Evolutionary conservation across 495 filamentous ascomycete species (phyloP), one percentile per base, ranked within the genome.

Genomic region (Polyplosphaeria fusca): DNA sequence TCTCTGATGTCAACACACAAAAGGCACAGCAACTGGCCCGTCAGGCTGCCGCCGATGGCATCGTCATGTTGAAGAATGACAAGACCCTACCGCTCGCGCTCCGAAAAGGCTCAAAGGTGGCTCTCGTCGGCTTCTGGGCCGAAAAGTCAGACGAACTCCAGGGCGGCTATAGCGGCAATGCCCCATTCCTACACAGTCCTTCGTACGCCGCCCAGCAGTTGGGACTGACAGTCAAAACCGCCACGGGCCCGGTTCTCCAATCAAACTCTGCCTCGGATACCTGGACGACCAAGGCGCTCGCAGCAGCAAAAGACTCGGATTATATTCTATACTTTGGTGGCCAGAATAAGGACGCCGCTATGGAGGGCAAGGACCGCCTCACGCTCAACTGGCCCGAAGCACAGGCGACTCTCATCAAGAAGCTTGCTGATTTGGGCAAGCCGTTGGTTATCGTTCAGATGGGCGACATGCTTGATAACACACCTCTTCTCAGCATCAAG

Each of bases 401-500:
- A n/a, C 76, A 79, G 63, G 63, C 77, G 5, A 41, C 58, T 14
- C 66, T 76, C 22, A 73, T 79, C 51, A 58, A 67, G 13, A 63
- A 67, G 35, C 64, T 79, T 18, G 58, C 65, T 0, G 61, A 61
- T 13, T 64, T 70, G n/a, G 53, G 58, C 11, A 77, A 77, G 59
- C 74, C 74, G 11, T 50, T 77, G 9, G 48, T 76, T 2, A 25
- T 53, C 16, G 25, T 53, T 12, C 50, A 53, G 23, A 53, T 53
- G 50, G 82, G 81, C 53, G 77, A 76, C 3, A 78, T 82, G 59
- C 62, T 83, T 11, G 82, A 86, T 55, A 75, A 77, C 30, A 77
- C 78, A 0, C 67, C 79, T 0, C 56, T 86, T 5, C 72, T 80
- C 13, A 44, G 19, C 22, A 53, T 13, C 13, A 42, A 27, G 30